phyloP scores from a whole-genome alignment of 805 yeast genomes.

The Lipomyces spencermartinsiae region DNA sequence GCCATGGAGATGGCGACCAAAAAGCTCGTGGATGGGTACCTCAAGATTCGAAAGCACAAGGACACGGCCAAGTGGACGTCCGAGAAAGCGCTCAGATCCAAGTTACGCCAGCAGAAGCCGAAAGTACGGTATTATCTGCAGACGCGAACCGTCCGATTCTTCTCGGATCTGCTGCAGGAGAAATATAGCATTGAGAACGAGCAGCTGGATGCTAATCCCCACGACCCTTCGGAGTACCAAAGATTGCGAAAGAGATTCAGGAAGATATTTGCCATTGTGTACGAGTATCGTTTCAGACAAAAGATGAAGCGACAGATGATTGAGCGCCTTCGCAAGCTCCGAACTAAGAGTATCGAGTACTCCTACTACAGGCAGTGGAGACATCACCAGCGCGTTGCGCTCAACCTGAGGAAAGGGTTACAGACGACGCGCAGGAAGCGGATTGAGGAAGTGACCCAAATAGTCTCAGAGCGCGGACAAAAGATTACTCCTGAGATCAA shows the following conservation, averaged over 20 bases:
- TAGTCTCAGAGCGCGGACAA: background rate
- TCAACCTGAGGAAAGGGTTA: background rate
- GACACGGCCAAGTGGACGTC: background rate
- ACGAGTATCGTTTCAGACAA: constrained; percentile 6
- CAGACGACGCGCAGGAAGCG: background rate
- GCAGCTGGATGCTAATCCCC: constrained; percentile 1
- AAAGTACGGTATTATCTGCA: constrained; percentile 2
- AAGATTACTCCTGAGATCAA: background rate
- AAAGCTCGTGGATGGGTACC: constrained; percentile 9
- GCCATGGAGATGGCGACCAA: constrained; percentile 2
- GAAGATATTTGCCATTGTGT: constrained; percentile 3
- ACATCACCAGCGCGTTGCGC: background rate
- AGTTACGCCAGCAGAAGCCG: background rate
- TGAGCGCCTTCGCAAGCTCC: constrained; percentile 11
- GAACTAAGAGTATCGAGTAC: background rate
- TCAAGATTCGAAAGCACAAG: constrained; percentile 4
- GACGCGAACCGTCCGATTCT: background rate
- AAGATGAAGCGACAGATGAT: constrained; percentile 6
- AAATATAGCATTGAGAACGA: background rate
- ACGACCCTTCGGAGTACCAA: constrained; percentile 6
- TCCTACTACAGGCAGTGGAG: background rate
- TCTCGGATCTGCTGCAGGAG: constrained; percentile 5
- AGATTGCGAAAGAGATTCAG: background rate
- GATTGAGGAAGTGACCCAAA: background rate
- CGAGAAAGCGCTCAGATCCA: background rate